Base-by-base conservation (phyloP, 805 yeast genomes). In the Candida khao-thaluensis region DNA sequence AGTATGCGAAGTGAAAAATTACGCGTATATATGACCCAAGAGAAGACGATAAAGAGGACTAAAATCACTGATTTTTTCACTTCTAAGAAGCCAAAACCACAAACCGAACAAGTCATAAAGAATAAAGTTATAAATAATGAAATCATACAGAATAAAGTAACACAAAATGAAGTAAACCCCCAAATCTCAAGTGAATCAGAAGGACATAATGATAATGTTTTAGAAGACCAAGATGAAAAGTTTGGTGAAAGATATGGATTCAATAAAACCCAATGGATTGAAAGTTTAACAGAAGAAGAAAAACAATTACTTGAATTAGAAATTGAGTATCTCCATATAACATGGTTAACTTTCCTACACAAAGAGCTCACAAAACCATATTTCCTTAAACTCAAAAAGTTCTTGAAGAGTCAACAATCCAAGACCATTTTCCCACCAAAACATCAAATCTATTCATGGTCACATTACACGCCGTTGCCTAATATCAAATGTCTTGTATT, bases 381-480 rank as follows among this genome's bases (percentile, higher is more conserved):
- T 57, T 93, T 93, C 53, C 57, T 90, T 7, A 60, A 75, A 7
- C 67, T 93, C 49, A 91, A 91, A 51, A 57, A 61, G 48, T 89
- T 84, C 48, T 66, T 90, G 10, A 44, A 47, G 4, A 43, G 66
- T 1, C 85, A 82, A 49, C 17, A 22, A 4, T 10, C 23, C 54
- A 14, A 72, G 68, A 71, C 77, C 2, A 71, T 91, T 0, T 91
- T 87, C 61, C 99, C 99, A 2, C 90, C 91, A 0, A 57, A 66
- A 12, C 54, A 74, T 10, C 84, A 85, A 43, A 77, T 93, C 15
- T 93, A 93, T 57, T 86, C 97, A 0, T 93, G 98, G 97, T 81
- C 95, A 2, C 75, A 88, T 22, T 69, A 81, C 12, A 88, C 98
- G 0, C 95, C 96, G 0, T 66, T 91, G 15, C 66, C 77, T 3